These are phyloP conservation scores for Madurella mycetomatis DNA, from an alignment of 2,329 filamentous ascomycete species.

Conservation along the genomic window DNA sequence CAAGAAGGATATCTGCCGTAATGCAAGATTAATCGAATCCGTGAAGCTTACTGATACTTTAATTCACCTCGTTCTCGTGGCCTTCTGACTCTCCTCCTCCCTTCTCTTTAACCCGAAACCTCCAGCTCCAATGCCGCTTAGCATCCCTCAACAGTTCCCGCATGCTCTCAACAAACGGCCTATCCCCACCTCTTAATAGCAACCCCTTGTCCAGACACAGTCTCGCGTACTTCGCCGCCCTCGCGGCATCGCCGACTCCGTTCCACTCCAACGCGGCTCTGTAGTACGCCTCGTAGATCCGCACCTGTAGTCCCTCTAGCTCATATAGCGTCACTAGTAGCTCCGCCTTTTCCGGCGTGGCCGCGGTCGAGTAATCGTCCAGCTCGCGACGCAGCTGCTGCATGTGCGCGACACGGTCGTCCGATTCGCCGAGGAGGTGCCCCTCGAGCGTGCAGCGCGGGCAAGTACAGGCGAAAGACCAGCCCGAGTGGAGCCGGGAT, in stretches of 20 bases:
- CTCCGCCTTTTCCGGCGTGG: slow-evolving; percentile 34
- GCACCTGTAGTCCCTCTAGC: slow-evolving; percentile 32
- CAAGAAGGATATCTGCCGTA: too few relatives aligned
- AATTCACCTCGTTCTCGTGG: background rate
- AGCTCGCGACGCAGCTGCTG: slow-evolving; percentile 30
- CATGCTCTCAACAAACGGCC: slow-evolving; percentile 23
- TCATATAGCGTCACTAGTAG: slow-evolving; percentile 35
- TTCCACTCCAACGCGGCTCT: slow-evolving; percentile 39
- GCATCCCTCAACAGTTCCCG: slow-evolving; percentile 15
- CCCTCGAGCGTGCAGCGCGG: slow-evolving; percentile 30
- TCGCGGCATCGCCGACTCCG: slow-evolving; percentile 30
- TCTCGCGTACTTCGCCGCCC: slow-evolving; percentile 32
- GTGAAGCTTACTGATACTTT: too few relatives aligned
- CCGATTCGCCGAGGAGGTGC: slow-evolving; percentile 30
- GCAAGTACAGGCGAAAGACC: slow-evolving; percentile 40
- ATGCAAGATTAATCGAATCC: too few relatives aligned
- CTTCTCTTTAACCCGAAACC: slow-evolving; percentile 16
- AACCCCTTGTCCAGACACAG: slow-evolving; percentile 24
- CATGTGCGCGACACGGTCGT: slow-evolving; percentile 33
- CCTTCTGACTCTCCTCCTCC: background rate
- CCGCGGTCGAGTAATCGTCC: slow-evolving; percentile 33
- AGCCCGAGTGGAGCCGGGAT: slow-evolving; percentile 29
- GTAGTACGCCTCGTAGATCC: slow-evolving; percentile 35
- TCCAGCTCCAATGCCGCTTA: slow-evolving; percentile 25
- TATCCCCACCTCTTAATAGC: slow-evolving; percentile 18